Percentiles rank a stretch among this genome's conserved stretches.
phyloP scores from a whole-genome alignment of 306 rosid species.

The Fragaria iinumae region DNA sequence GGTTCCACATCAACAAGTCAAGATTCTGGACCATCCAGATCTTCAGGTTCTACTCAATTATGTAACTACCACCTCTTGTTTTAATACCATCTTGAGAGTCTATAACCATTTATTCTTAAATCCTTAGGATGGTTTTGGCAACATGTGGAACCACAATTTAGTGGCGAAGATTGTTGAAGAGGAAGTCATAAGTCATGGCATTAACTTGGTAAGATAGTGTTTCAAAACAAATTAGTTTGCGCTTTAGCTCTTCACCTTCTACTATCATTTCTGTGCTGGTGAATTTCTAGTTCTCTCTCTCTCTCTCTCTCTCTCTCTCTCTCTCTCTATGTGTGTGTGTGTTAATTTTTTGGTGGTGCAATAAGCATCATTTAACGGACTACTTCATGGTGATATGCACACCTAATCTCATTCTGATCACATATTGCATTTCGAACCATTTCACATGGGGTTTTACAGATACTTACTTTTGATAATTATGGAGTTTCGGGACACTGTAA shows the following conservation, averaged over 20 bases:
- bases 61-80: slow-evolving; percentile 2
- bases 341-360: slow-evolving; percentile 9
- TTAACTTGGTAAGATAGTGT: slow-evolving; percentile 57
- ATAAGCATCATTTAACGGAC: slow-evolving; percentile 14
- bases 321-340: neutral
- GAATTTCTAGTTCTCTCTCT: slow-evolving; percentile 7
- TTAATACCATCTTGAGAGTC: slow-evolving; percentile 17
- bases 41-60: slow-evolving; percentile 57
- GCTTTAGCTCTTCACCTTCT: neutral
- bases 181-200: slow-evolving; percentile 43
- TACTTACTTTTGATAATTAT: slow-evolving; percentile 73
- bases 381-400: neutral
- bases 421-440: neutral
- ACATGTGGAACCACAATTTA: slow-evolving; percentile 65
- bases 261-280: neutral
- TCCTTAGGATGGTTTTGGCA: slow-evolving; percentile 86
- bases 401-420: neutral
- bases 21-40: slow-evolving; percentile 74
- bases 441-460: slow-evolving; percentile 43
- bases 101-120: slow-evolving; percentile 24
- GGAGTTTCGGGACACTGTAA: slow-evolving; percentile 96
- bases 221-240: neutral
- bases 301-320: neutral
- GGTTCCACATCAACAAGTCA: slow-evolving; percentile 72
- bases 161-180: slow-evolving; percentile 55